Base-by-base conservation (phyloP, 148 eudicot species). In the Cornus suecica region DNA sequence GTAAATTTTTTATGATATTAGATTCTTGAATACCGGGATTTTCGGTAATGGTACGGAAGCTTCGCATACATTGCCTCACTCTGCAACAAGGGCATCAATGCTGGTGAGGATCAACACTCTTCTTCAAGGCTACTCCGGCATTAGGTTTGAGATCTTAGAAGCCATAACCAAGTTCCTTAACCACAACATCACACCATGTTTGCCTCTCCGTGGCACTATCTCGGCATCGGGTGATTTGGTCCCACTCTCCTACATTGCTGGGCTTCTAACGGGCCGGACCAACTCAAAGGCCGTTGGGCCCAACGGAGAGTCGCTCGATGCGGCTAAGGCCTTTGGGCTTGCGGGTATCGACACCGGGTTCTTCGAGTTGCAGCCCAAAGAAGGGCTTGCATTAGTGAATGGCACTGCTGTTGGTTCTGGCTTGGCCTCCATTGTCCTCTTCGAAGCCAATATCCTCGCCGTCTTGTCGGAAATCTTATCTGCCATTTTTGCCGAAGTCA, bases 371-470 rank as follows among this genome's bases (percentile, higher is more conserved):
- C 80, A 76, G 77, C 83, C 83, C n/a, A 80, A 80, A 25, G 84
- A 81, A 61, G 84, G 84, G 1, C 78, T 81, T 27, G 84, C 84
- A 0, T 25, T 81, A 9, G 84, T 81, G 28, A 81, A 81, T 54
- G 84, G 84, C 32, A 81, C 84, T 2, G 84, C 84, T 20, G 84
- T 81, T 13, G 84, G 84, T 18, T 81, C 84, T n/a, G 84, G 71
- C 11, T 29, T 81, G 10, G 84, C 84, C 26, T 81, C 81, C 20
- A 74, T 74, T 24, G 84, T 81, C 29, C 75, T 81, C 1, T 81
- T 81, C 18, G 84, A 81, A 0, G 68, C 84, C 7, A 81, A 81
- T 41, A 56, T 81, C 1, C 80, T 81, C 2, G 75, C 81, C 22
- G 30, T 81, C 48, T 61, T 77, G 13, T 31, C 84, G 0, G 80